These are phyloP conservation scores for Camellia granthamiana DNA, from an alignment of 148 eudicot species.

Conservation along the genomic window DNA sequence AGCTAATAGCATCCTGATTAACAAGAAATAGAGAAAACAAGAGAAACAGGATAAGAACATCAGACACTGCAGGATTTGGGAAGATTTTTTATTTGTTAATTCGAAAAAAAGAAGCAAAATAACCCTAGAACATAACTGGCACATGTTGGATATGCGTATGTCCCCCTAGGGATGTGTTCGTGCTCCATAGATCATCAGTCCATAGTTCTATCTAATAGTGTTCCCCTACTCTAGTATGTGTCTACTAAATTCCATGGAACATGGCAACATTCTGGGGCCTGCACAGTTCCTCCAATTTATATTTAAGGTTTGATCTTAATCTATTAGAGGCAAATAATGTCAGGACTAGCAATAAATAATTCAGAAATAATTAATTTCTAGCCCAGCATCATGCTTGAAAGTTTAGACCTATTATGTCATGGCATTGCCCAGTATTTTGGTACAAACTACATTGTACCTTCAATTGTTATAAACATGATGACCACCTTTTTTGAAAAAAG, in stretches of 20 bases:
- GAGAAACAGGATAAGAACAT: background rate
- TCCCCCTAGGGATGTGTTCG: too few species aligned
- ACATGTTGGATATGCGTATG: too few species aligned
- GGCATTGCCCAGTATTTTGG: background rate
- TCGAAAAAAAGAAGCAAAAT: too few species aligned
- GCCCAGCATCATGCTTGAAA: background rate
- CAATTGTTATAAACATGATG: background rate
- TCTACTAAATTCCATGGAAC: background rate
- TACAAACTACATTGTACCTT: background rate
- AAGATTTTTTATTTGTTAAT: too few species aligned
- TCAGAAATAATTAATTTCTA: background rate
- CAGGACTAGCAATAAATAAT: background rate
- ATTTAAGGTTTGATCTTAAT: background rate
- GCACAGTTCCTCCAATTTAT: background rate
- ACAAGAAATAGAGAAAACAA: slow-evolving; percentile 1
- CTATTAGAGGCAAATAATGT: background rate
- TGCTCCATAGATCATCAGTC: background rate
- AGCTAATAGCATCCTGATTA: slow-evolving; percentile 73
- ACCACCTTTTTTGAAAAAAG: too few species aligned
- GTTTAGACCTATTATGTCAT: too few species aligned
- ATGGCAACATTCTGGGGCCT: background rate
- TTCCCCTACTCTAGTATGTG: background rate
- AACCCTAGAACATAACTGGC: too few species aligned
- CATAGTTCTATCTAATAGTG: background rate
- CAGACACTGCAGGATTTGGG: background rate